Base-by-base conservation (phyloP, 768 basidiomycete genomes). In the Boletus vermiculosoides region DNA sequence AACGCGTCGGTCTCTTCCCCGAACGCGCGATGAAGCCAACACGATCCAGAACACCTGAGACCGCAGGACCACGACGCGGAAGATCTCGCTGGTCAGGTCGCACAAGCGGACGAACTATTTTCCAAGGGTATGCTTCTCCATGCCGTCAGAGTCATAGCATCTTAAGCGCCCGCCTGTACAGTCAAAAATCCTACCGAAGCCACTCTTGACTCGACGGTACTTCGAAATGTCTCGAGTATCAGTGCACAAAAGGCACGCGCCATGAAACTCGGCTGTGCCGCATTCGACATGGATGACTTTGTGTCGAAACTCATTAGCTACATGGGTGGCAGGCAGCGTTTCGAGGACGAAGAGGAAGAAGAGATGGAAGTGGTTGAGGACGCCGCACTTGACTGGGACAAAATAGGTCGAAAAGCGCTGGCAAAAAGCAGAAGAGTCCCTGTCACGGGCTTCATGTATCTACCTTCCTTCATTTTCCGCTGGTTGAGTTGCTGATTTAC, bases 241-340 rank as follows among this genome's bases (percentile, higher is more conserved):
- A 85, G 88, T 44, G 87, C 91, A 2, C 86, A 87, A 63, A 88
- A 95, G 68, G 94, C 94, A n/a, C 89, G 92, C 31, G 86, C 86
- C 31, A 87, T 96, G 84, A 94, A 92, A 71, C 84, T 92, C 0
- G 92, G 91, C 52, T 83, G 84, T 0, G 90, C 91, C 53, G 85
- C 88, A 15, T 99, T 98, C 66, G 96, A 99, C 66, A 77, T 90
- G 40, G 93, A 96, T 61, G 94, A 98, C 54, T 98, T 95, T 63
- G 77, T 99, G 52, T 73, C 83, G 7, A 87, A 87, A 64, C 77
- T 94, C 36, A 76, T 88, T 46, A 80, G 75, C 15, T 90, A 84
- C 65, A 88, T 94, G 88, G 89, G 90, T 18, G 89, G 90, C 6
- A 76, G 79, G 33, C 78, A 79, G 34, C 76, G 79, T 36, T 78